Conservation (phyloP, 352 stramenopile species). For the Phytophthora pistaciae region DNA sequence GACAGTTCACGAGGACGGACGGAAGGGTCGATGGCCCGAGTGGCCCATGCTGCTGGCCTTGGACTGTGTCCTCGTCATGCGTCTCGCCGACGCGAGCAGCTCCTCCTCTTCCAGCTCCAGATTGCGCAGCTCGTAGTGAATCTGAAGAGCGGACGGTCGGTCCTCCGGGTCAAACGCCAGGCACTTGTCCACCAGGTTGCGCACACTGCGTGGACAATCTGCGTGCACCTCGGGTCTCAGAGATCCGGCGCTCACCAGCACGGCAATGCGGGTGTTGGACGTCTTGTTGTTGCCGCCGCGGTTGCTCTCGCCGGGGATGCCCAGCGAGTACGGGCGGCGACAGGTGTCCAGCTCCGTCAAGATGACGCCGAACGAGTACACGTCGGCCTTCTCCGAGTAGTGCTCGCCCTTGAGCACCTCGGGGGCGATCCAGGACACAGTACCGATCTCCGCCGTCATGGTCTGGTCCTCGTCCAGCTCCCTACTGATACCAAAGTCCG, state of each 20-base stretch:
- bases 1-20: slow-evolving; percentile 9
- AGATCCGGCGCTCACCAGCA: slow-evolving; percentile 58
- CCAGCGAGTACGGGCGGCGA: slow-evolving; percentile 33
- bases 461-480: slow-evolving; percentile 40
- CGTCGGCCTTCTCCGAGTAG: slow-evolving; percentile 76
- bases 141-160: slow-evolving; percentile 67
- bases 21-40: slow-evolving; percentile 22
- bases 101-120: slow-evolving; percentile 39
- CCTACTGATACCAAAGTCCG: slow-evolving; percentile 67
- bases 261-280: slow-evolving; percentile 58
- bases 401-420: slow-evolving; percentile 70
- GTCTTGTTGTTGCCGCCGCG: slow-evolving; percentile 35
- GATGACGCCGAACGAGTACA: slow-evolving; percentile 81
- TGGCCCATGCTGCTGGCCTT: slow-evolving; percentile 26
- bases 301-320: slow-evolving; percentile 35
- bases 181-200: slow-evolving; percentile 57
- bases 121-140: slow-evolving; percentile 75
- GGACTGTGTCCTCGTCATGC: slow-evolving; percentile 33
- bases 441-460: slow-evolving; percentile 69
- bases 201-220: slow-evolving; percentile 62
- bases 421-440: slow-evolving; percentile 69
- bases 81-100: slow-evolving; percentile 29
- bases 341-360: slow-evolving; percentile 64
- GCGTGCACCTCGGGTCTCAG: slow-evolving; percentile 55
- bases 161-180: slow-evolving; percentile 58